Evolutionary conservation across 1,284 basidiomycete genomes (phyloP), one percentile per base, ranked within the genome.

Genomic region (Pascua sp.): DNA sequence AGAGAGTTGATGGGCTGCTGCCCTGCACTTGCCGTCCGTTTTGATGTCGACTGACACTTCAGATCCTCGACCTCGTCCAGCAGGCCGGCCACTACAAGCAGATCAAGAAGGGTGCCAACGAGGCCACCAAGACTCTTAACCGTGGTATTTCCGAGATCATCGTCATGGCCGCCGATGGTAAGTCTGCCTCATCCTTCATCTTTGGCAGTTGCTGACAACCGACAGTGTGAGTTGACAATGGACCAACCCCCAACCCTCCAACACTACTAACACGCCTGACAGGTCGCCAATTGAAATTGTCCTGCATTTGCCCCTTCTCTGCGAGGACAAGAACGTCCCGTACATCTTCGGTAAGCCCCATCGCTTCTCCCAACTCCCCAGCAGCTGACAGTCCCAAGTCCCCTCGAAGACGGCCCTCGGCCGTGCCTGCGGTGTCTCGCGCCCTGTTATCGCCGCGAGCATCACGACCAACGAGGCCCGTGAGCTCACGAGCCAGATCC

Each of bases 281-380:
- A n/a, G n/a, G n/a, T 32, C 24, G 3, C 95, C 95, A 51, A 85
- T 99, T 71, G 95, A 98, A 78, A 98, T 99, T 76, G 81, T 99
- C 50, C 85, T 99, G 64, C 96, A 98, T 79, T 86, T 98, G 36
- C 96, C 96, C 46, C 83, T 99, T 54, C 83, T 99, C 45, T 99
- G 96, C 77, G 96, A 99, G 80, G 96, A 99, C 82, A 99, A 99
- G 91, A 96, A 96, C 80, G 93, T 97, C 48, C 90, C 90, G 12
- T 98, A 98, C 24, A 32, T 32, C 24, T 32, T 32, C 80, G 44
- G 44, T 17, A 11, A 45, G 11, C 5, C 8, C 3, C 9, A n/a
- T 11, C 37, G 4, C 15, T 18, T 15, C 13, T 42, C 40, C 60
- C 60, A 69, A 71, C 24, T 32, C 7, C 24, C 24, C 24, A 32